phyloP scores from a whole-genome alignment of 2,329 filamentous ascomycete species.

The Aureobasidium zeae region DNA sequence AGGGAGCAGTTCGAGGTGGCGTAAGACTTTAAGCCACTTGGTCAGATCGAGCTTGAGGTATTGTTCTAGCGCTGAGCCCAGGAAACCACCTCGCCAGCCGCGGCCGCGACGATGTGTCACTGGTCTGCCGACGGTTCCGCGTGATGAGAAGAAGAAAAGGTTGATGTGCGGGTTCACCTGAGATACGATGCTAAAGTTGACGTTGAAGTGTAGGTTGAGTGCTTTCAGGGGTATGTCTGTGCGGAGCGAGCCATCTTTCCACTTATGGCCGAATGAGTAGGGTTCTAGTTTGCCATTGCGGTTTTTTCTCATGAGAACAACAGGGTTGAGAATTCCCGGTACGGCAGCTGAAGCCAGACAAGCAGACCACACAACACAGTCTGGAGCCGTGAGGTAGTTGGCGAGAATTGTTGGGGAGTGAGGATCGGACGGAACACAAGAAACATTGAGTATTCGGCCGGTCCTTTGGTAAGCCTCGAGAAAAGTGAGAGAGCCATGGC shows the following conservation, averaged over 20 bases:
- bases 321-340: constrained; percentile 88
- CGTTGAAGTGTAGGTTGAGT: constrained; percentile 93
- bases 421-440: constrained; percentile 89
- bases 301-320: constrained; percentile 84
- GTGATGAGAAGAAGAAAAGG: constrained; percentile 94
- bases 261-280: constrained; percentile 97
- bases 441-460: constrained; percentile 88
- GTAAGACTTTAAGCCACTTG: constrained; percentile 94
- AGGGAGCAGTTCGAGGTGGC: constrained; percentile 84
- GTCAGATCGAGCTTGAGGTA: constrained; percentile 93
- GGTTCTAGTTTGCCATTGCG: constrained; percentile 67
- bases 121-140: constrained; percentile 82
- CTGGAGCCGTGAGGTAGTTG: constrained; percentile 89
- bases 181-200: constrained; percentile 87
- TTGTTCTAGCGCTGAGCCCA: constrained; percentile 85
- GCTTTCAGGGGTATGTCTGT: constrained; percentile 94
- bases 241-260: constrained; percentile 91
- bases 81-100: constrained; percentile 91
- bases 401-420: constrained; percentile 86
- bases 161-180: constrained; percentile 96
- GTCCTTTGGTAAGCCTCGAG: constrained; percentile 89
- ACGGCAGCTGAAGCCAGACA: constrained; percentile 92
- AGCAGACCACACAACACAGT: constrained; percentile 97
- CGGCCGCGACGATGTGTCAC: constrained; percentile 89
- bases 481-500: constrained; percentile 84